Evolutionary conservation across 257 asterid genomes (phyloP).

Genomic region (Solanum medicagineum): DNA sequence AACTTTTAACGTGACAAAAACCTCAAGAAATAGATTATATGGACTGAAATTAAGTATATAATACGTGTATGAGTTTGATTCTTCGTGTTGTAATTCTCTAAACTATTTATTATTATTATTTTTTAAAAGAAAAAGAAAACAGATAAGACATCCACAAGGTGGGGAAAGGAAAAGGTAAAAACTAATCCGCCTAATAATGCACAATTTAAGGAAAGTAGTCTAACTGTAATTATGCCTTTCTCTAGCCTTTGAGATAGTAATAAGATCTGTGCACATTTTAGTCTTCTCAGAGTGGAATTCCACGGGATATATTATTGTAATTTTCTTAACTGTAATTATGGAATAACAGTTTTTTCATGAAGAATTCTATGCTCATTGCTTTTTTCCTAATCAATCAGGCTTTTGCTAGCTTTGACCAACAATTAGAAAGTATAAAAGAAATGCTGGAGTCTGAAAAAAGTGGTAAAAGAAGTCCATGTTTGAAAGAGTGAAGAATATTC

Average conservation of each 20-base stretch:
- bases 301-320: too few species aligned
- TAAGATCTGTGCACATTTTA: too few species aligned
- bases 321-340: background rate
- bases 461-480: background rate
- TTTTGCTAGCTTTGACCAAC: background rate
- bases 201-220: background rate
- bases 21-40: background rate
- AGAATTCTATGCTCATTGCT: background rate
- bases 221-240: background rate
- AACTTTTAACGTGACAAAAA: background rate
- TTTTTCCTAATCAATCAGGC: background rate
- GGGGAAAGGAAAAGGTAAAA: background rate
- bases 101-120: too few species aligned
- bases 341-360: background rate
- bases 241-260: too few species aligned
- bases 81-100: background rate
- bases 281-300: accelerated
- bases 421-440: background rate
- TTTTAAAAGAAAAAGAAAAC: background rate
- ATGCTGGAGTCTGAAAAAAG: background rate
- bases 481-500: background rate
- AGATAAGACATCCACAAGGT: background rate
- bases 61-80: background rate
- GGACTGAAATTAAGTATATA: background rate
- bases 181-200: background rate